These are phyloP conservation scores for Trichoderma aggressivum DNA, from an alignment of 2,329 filamentous ascomycete species.

Conservation along the genomic window DNA sequence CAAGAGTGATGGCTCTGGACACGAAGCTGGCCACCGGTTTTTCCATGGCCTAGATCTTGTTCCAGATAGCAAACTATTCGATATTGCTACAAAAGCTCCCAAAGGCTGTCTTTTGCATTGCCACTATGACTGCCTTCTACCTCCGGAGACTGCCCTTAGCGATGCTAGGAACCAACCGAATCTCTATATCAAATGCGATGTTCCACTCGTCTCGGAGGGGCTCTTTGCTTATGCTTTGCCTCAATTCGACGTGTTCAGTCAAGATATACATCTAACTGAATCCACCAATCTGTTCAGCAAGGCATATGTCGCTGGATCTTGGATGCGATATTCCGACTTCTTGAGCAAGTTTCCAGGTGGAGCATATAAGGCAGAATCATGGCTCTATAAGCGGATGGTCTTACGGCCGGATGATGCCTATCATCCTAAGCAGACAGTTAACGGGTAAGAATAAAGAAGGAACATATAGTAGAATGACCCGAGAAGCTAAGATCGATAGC, in stretches of 20 bases:
- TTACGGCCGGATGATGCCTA: conserved; percentile 4
- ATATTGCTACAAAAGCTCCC: conserved; percentile 79
- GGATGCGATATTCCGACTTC: conserved; percentile 2
- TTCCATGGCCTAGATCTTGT: neutral
- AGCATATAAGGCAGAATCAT: neutral
- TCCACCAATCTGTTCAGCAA: conserved; percentile 43
- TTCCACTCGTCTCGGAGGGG: conserved; percentile 71
- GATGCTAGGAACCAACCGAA: neutral
- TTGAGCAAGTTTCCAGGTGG: neutral
- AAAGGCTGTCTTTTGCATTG: conserved; percentile 85
- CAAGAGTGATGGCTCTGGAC: neutral
- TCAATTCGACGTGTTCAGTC: conserved; percentile 54
- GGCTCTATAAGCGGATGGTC: conserved; percentile 3
- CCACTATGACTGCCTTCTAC: conserved; percentile 66
- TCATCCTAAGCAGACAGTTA: conserved; percentile 2
- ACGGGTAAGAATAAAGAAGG: neutral
- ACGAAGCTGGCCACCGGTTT: conserved; percentile 2
- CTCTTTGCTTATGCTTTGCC: conserved; percentile 70
- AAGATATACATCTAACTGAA: conserved; percentile 51
- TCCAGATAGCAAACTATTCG: conserved; percentile 71
- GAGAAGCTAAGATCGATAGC: neutral
- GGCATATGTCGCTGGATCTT: neutral
- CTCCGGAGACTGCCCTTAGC: neutral
- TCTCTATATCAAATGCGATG: conserved; percentile 64
- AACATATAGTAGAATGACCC: neutral